Evolutionary conservation across 2,329 filamentous ascomycete species (phyloP), one percentile per base, ranked within the genome.

Genomic region (Cladosporium sp.): DNA sequence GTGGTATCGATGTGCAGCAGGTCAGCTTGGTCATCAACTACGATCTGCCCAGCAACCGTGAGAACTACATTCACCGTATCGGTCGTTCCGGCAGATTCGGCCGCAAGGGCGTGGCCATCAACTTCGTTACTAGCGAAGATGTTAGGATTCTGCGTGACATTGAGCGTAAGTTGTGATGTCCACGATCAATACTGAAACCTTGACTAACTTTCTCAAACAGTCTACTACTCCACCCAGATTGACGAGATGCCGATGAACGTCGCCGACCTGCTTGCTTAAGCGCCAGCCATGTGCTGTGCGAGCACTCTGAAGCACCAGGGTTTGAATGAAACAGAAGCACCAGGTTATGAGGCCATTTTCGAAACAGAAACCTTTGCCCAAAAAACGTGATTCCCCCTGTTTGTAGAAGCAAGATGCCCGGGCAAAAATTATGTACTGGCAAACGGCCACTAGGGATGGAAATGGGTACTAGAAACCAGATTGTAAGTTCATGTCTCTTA

Each of bases 31-130:
- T 99, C 85, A 99, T 99, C 88, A 99, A 99, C 90, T 99, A 99
- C 85, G 95, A 99, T 81, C 86, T 99, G 65, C 95, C 95, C 73
- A 92, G 93, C 83, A 98, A 98, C 88, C 93, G 94, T 78, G 95
- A 99, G 86, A 99, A 98, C 89, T 99, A 99, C 89, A 99, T 99
- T 79, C 95, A 99, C 85, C 91, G 95, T 80, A 99, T 99, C 78
- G 95, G 95, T 88, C 94, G 95, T 89, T 93, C 93, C 85, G 95
- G 95, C 85, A 93, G 95, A 86, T 99, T 99, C 86, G 95, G 95
- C 83, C 93, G 95, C 83, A 99, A 99, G 90, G 95, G 95, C 90
- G 95, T 99, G 81, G 95, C 95, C 78, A 99, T 99, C 88, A 99
- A 99, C 92, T 99, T 99, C 81, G 95, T 99, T 81, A 98, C 94